These are phyloP conservation scores for Kodamaea sp. DNA, from an alignment of 1,139 yeast species.

Conservation along the genomic window DNA sequence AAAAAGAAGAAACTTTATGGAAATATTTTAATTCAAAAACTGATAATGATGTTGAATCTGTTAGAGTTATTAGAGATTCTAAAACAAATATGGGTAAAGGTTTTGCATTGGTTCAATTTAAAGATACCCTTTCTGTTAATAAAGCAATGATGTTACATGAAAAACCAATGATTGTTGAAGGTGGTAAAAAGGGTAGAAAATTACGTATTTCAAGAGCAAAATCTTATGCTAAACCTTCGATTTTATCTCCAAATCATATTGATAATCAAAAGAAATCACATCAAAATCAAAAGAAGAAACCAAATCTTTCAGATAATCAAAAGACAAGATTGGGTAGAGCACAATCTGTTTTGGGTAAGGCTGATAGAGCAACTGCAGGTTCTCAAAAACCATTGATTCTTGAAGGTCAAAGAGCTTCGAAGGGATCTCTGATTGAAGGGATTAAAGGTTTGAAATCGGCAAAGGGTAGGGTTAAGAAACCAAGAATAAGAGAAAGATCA, in stretches of 20 bases:
- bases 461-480: conserved; percentile 51
- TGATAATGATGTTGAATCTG: conserved; percentile 76
- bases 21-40: conserved; percentile 60
- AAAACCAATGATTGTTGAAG: conserved; percentile 48
- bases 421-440: conserved; percentile 59
- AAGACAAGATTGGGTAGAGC: conserved; percentile 82
- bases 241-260: conserved; percentile 43
- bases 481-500: conserved; percentile 65
- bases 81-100: conserved; percentile 97
- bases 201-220: conserved; percentile 80
- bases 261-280: conserved; percentile 32
- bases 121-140: conserved; percentile 73
- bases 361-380: conserved; percentile 70
- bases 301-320: conserved; percentile 54
- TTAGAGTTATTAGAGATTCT: conserved; percentile 84
- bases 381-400: conserved; percentile 37
- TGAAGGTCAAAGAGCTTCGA: conserved; percentile 83
- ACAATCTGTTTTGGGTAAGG: conserved; percentile 66
- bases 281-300: conserved; percentile 20
- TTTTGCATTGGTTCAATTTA: conserved; percentile 91
- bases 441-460: conserved; percentile 50
- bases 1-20: conserved; percentile 87
- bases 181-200: conserved; percentile 49
- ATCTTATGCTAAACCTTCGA: conserved; percentile 46
- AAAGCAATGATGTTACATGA: conserved; percentile 79